Conservation (phyloP, 768 basidiomycete genomes). For the Candolleomyces efflorescens region DNA sequence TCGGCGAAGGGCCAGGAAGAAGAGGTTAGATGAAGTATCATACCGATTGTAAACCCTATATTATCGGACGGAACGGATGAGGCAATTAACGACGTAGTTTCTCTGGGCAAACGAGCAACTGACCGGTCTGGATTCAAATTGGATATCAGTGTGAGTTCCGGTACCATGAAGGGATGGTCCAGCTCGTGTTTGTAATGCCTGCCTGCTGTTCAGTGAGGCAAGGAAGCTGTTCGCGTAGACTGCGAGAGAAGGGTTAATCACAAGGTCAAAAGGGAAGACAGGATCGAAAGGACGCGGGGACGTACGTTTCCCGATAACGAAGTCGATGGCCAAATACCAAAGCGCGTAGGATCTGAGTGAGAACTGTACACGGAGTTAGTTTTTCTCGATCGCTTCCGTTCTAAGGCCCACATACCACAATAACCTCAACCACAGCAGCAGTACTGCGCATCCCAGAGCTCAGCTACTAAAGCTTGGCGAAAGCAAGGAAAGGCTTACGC, state of each 20-base stretch:
- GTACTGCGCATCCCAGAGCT: conserved; percentile 15
- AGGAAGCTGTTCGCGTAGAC: conserved; percentile 47
- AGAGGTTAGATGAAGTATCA: not conserved
- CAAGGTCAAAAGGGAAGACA: not conserved
- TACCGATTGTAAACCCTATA: not conserved
- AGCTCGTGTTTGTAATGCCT: conserved; percentile 9
- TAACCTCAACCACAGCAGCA: conserved; percentile 35
- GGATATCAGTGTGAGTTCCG: conserved; percentile 13
- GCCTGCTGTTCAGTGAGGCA: conserved; percentile 35
- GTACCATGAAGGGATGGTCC: not conserved
- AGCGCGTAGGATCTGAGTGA: conserved; percentile 25
- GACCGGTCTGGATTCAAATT: conserved; percentile 2
- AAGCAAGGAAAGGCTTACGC: conserved; percentile 28
- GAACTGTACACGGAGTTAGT: conserved; percentile 16
- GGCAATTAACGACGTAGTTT: not conserved
- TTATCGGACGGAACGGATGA: not conserved
- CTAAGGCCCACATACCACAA: conserved; percentile 23
- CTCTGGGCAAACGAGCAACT: not conserved
- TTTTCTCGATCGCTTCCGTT: not conserved
- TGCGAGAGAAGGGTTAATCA: conserved; percentile 8
- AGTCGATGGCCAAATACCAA: conserved; percentile 38
- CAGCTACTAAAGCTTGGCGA: not conserved
- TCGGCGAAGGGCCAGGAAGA: not conserved
- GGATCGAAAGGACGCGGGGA: not conserved
- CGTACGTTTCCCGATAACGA: conserved; percentile 44